Base-by-base conservation (phyloP, 164 flowering plant genomes). In the Chloranthus sessilifolius region DNA sequence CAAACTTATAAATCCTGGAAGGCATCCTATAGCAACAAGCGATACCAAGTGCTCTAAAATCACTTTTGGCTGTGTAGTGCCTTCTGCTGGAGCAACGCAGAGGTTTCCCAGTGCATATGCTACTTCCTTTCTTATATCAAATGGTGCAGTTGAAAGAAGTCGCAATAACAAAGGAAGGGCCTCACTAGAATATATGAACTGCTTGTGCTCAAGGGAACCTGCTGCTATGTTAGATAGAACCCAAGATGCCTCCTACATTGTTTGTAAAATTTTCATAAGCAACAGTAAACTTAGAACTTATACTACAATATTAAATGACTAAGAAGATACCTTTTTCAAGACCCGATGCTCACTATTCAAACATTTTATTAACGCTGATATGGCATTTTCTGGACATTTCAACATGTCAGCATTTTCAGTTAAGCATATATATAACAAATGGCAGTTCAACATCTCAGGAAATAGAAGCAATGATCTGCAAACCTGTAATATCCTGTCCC, bases 191-290 rank as follows among this genome's bases (percentile, higher is more conserved):
- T 59, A 74, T 64, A 92, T 73, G 55, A 84, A 60, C 53, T 56
- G 74, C 75, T 92, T 92, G 60, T 81, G 95, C 55, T 78, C 89
- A 58, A 78, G 41, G 23, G 99, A 84, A 56, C 97, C 97, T 38
- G 95, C 95, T 33, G 95, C 95, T 46, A 92, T 75, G 57, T 92
- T 92, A 34, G 99, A 92, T 37, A 88, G 69, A 62, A 84, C 95
- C 99, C 99, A 92, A 45, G 99, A 78, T 51, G 95, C 83, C 75
- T 92, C 99, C 99, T 92, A 47, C 69, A 71, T 46, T 31, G 53
- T 36, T 26, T 19, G 19, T 22, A 46, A 47, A 56, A 36, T n/a
- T n/a, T n/a, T n/a, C n/a, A n/a, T n/a, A n/a, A n/a, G n/a, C n/a
- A n/a, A n/a, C n/a, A 37, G 31, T 3, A 15, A 44, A 2, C 7